Evolutionary conservation across 1,284 basidiomycete genomes (phyloP).

Genomic region (Pyrrhoderma noxium): DNA sequence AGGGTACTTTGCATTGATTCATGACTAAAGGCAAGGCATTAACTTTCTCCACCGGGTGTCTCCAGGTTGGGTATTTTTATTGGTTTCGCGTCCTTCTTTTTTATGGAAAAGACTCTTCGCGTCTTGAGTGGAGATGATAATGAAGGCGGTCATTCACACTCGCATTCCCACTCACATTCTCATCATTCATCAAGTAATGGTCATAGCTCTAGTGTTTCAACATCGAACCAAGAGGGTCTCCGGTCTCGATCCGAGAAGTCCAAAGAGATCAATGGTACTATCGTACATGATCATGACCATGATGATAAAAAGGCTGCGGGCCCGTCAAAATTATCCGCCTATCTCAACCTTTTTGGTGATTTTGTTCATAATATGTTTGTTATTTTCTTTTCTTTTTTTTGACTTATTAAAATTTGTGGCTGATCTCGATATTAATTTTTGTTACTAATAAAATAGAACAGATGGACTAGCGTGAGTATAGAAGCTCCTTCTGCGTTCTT

Average conservation of each 20-base stretch:
- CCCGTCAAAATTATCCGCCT: slow-evolving; percentile 77
- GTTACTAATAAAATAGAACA: slow-evolving; percentile 58
- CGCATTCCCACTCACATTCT: slow-evolving; percentile 36
- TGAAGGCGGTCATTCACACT: slow-evolving; percentile 41
- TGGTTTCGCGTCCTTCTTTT: slow-evolving; percentile 82
- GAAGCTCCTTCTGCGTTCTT: slow-evolving; percentile 11
- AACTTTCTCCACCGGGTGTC: slow-evolving; percentile 4
- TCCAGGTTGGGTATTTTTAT: slow-evolving; percentile 72
- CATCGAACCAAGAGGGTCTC: slow-evolving; percentile 31
- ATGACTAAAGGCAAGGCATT: background rate
- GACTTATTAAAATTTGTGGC: background rate
- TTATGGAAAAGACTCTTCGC: slow-evolving; percentile 84
- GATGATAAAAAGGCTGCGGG: slow-evolving; percentile 28
- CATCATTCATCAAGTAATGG: slow-evolving; percentile 25
- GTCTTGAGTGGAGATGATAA: slow-evolving; percentile 64
- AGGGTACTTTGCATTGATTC: slow-evolving; percentile 42
- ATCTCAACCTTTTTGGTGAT: slow-evolving; percentile 85
- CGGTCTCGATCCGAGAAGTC: slow-evolving; percentile 27
- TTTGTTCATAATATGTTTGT: slow-evolving; percentile 82
- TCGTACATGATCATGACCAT: slow-evolving; percentile 20
- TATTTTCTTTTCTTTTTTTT: slow-evolving; percentile 12
- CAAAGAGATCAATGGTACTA: slow-evolving; percentile 20
- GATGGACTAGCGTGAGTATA: slow-evolving; percentile 73
- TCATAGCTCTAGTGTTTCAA: slow-evolving; percentile 32
- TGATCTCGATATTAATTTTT: background rate